phyloP scores from a whole-genome alignment of 305 asterid genomes.

The Withania somnifera region DNA sequence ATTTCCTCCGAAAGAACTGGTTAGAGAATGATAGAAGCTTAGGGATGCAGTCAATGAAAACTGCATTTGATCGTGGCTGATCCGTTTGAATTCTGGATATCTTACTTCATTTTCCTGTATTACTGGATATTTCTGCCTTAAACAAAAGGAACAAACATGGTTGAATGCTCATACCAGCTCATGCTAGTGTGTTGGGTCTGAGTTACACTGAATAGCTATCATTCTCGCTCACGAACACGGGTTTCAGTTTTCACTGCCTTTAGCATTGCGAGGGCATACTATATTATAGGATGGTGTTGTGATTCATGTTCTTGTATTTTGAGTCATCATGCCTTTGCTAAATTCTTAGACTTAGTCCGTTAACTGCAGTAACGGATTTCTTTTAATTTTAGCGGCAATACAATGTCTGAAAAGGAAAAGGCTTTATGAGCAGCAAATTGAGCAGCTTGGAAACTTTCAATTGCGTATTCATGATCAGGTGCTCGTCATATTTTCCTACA shows the following conservation, averaged over 20 bases:
- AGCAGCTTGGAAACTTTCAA: slow-evolving; percentile 73
- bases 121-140: neutral
- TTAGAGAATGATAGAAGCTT: neutral
- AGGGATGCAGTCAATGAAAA: neutral
- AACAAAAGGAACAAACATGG: neutral
- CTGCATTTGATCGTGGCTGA: neutral
- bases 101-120: neutral
- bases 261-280: neutral
- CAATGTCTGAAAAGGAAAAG: slow-evolving; percentile 76
- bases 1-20: neutral
- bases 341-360: neutral
- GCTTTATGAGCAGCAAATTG: slow-evolving; percentile 73
- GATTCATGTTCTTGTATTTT: neutral
- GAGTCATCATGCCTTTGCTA: neutral
- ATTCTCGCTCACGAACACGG: neutral
- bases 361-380: neutral
- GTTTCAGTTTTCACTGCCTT: neutral
- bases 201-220: neutral
- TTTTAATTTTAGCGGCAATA: slow-evolving; percentile 48
- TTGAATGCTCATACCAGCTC: neutral
- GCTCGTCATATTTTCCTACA: slow-evolving; percentile 9
- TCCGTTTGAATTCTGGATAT: neutral
- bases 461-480: slow-evolving; percentile 83
- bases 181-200: neutral
- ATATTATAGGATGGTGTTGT: neutral